Base-by-base conservation (phyloP, 2,329 filamentous ascomycete species). In the Pseudomassariella vexata region DNA sequence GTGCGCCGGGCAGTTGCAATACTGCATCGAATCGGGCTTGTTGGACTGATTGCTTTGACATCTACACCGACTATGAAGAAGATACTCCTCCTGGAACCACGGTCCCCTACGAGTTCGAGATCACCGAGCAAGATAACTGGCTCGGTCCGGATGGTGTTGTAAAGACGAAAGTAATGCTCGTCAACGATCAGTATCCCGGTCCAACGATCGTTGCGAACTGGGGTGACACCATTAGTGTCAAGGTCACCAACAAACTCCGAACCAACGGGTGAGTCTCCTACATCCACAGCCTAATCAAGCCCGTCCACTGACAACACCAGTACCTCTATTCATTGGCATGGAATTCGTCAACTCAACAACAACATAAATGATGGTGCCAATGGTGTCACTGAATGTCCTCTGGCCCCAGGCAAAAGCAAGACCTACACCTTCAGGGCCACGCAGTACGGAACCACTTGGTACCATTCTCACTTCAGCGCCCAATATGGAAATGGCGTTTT, bases 231-330 rank as follows among this genome's bases (percentile, higher is more conserved):
- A 66, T 78, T 27, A 60, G 82, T 33, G 73, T 86, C 25, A 79
- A 76, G 19, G 70, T 89, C 34, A 69, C 75, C 55, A 92, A 92
- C 56, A 72, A 78, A 30, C 73, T 88, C 9, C 72, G 63, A 5
- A 33, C 39, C 18, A 46, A 52, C 19, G 49, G 49, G 59, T 43
- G 28, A 36, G 74, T 78, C 48, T 73, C 71, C 0, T 2, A 12
- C 19, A 60, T 64, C 15, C 12, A 6, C 10, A 14, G 21, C 4
- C 14, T 5, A n/a, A 5, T 21, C 8, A 11, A 9, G 19, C 9
- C 9, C 12, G 19, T 9, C 11, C 2, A 17, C 19, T 34, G 9
- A 34, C 9, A 8, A 9, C 5, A 2, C 16, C 14, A 25, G 36
- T 37, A 65, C 62, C 2, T 57, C 62, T 0, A 53, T 69, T 19